These are phyloP conservation scores for Tulasnella sp. DNA, from an alignment of 768 basidiomycete genomes.

Conservation along the genomic window DNA sequence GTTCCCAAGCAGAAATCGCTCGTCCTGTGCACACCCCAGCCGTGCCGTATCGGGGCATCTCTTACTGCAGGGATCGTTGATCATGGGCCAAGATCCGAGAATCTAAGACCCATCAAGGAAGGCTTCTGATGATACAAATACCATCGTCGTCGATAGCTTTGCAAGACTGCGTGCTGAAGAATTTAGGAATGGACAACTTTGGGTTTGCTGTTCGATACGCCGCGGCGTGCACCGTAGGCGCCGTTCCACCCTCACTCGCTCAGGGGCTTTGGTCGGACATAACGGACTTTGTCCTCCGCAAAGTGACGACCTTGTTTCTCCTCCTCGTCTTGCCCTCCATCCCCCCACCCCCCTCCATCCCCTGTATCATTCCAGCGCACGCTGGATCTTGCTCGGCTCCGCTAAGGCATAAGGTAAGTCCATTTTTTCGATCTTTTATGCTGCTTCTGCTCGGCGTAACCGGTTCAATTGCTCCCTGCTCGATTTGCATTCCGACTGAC, in stretches of 20 bases:
- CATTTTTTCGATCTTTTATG: neutral
- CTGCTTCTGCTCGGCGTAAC: neutral
- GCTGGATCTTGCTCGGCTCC: neutral
- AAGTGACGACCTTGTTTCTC: constrained; percentile 7
- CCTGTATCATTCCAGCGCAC: neutral
- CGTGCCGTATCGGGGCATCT: no score
- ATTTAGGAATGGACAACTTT: neutral
- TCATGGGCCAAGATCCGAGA: no score
- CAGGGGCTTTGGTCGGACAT: neutral
- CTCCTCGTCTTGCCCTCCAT: neutral
- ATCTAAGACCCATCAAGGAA: no score
- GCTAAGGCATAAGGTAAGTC: neutral
- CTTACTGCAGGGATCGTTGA: no score
- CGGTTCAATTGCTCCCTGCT: neutral
- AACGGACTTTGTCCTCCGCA: constrained; percentile 6
- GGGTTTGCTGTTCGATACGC: neutral
- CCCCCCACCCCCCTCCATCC: neutral
- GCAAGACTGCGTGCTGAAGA: neutral
- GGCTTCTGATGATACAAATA: no score
- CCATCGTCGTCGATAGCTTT: no score
- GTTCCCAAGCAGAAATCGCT: neutral
- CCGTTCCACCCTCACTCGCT: neutral
- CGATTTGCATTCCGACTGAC: neutral
- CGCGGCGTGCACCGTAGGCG: neutral
- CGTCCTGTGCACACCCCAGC: neutral